Percentiles rank a stretch among this genome's conserved stretches.
Evolutionary conservation across 208 protist species (phyloP).

Genomic region (Acanthamoeba healyi): DNA sequence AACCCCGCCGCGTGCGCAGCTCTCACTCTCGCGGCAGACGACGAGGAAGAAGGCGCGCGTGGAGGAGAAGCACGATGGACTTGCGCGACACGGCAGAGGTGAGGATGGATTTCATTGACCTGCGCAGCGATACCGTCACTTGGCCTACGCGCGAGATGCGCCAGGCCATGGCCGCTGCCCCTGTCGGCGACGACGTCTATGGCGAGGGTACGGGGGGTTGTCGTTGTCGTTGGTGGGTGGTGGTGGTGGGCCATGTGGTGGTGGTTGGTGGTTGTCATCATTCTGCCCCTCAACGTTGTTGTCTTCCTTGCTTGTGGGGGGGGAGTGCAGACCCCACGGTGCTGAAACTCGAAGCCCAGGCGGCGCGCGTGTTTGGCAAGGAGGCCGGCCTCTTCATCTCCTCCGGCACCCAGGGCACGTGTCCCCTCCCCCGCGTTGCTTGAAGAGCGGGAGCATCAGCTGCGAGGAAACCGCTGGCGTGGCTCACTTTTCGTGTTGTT

Average conservation of each 20-base stretch:
- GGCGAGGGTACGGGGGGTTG: conserved; percentile 78
- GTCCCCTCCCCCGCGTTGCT: not conserved
- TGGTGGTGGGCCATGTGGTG: no score
- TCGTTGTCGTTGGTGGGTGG: no score
- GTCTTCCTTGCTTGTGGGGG: not conserved
- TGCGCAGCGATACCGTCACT: conserved; percentile 84
- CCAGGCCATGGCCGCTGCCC: conserved; percentile 77
- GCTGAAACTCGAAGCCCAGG: conserved; percentile 72
- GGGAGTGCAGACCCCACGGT: conserved; percentile 81
- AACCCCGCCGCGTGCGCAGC: no score
- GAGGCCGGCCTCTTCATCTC: conserved; percentile 85
- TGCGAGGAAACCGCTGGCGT: not conserved
- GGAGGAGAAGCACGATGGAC: no score
- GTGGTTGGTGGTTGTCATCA: not conserved
- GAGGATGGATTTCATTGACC: conserved; percentile 76
- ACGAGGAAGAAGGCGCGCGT: no score
- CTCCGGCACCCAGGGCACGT: conserved; percentile 76
- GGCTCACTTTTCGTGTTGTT: not conserved
- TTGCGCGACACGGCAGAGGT: no score
- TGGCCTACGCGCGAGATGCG: conserved; percentile 80
- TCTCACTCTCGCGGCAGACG: no score
- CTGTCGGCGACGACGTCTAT: conserved; percentile 86
- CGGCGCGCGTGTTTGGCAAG: conserved; percentile 81
- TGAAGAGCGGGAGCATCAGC: no score
- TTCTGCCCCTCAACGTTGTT: not conserved